Evolutionary conservation across 2,329 filamentous ascomycete genomes (phyloP), one percentile per base, ranked within the genome.

Genomic region (Dactylellina sp.): DNA sequence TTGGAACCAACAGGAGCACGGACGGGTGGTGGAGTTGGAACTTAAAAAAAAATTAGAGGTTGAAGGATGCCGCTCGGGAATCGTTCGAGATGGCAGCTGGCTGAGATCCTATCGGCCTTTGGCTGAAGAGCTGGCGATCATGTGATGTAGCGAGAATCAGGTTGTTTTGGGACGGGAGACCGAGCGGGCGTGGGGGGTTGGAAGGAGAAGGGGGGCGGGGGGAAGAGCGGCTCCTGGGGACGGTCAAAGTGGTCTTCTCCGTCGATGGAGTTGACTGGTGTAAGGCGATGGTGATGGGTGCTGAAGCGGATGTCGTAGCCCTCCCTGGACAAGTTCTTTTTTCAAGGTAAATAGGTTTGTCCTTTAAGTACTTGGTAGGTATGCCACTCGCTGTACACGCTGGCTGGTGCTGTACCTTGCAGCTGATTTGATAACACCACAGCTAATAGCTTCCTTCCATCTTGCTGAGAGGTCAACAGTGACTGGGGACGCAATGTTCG

Each of bases 1-100:
- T 56, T 52, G 65, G 65, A 32, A 32, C 70, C 50, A 76, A 72
- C 59, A 64, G 61, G 75, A 71, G 56, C 61, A 65, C 56, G 70
- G 66, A 71, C 66, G 70, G 76, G 59, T 56, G 70, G n/a, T n/a
- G 59, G 16, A 25, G 35, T 22, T 4, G 42, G 20, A 20, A n/a
- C 14, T 14, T 7, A 4, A 5, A 22, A 24, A 4, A 6, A 24
- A 16, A 16, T 46, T n/a, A 16, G 16, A 52, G n/a, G 39, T 40
- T 40, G 52, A 52, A 55, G 62, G 64, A 49, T 70, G 44, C 12
- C 6, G 6, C 24, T 18, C 25, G 49, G 49, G n/a, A 35, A 22
- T 25, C 14, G 14, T 50, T 22, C 20, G 55, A 18, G 39, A 53
- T 40, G 12, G 42, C 39, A 46, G 39, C 39, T 39, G 14, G 37